Percentiles rank a stretch among this genome's conserved stretches.
phyloP scores from a whole-genome alignment of 108 stramenopile genomes.

The Stephanodiscus triporus region DNA sequence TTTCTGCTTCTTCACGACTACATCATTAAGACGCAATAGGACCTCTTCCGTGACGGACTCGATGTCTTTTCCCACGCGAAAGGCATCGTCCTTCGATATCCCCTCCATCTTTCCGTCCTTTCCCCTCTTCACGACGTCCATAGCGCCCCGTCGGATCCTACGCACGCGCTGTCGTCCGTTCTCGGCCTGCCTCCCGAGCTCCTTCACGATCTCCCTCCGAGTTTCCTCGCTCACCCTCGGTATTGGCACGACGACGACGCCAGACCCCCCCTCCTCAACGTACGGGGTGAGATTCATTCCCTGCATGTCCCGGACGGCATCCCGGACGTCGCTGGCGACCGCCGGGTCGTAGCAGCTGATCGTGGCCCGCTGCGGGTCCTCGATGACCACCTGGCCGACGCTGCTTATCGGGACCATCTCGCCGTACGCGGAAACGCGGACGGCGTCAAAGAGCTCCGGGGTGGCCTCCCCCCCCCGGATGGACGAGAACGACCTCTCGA shows the following conservation, averaged over 20 bases:
- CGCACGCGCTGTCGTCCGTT: slow-evolving; percentile 67
- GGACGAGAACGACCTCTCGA: slow-evolving; percentile 67
- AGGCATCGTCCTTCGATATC: slow-evolving; percentile 88
- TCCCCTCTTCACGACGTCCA: slow-evolving; percentile 79
- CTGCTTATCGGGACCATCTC: slow-evolving; percentile 64
- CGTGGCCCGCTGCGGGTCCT: slow-evolving; percentile 72
- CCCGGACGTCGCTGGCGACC: slow-evolving; percentile 74
- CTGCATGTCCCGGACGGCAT: slow-evolving; percentile 67
- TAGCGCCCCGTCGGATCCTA: slow-evolving; percentile 71
- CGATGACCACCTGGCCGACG: slow-evolving; percentile 88
- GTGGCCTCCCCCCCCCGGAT: slow-evolving; percentile 88
- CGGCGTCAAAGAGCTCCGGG: slow-evolving; percentile 79
- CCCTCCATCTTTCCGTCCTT: slow-evolving; percentile 83
- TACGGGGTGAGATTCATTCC: slow-evolving; percentile 81
- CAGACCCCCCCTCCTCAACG: slow-evolving; percentile 73
- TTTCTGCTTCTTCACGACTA: slow-evolving; percentile 76
- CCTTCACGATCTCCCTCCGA: slow-evolving; percentile 74
- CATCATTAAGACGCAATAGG: slow-evolving; percentile 57
- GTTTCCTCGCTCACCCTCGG: slow-evolving; percentile 77
- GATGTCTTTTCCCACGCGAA: slow-evolving; percentile 78
- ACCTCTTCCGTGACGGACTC: slow-evolving; percentile 76
- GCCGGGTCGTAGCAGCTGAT: slow-evolving; percentile 86
- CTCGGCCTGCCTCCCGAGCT: slow-evolving; percentile 72
- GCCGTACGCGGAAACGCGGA: slow-evolving; percentile 81
- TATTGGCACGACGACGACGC: slow-evolving; percentile 75